These are phyloP conservation scores for Phoma herbarum DNA, from an alignment of 2,329 filamentous ascomycete species.

Conservation along the genomic window DNA sequence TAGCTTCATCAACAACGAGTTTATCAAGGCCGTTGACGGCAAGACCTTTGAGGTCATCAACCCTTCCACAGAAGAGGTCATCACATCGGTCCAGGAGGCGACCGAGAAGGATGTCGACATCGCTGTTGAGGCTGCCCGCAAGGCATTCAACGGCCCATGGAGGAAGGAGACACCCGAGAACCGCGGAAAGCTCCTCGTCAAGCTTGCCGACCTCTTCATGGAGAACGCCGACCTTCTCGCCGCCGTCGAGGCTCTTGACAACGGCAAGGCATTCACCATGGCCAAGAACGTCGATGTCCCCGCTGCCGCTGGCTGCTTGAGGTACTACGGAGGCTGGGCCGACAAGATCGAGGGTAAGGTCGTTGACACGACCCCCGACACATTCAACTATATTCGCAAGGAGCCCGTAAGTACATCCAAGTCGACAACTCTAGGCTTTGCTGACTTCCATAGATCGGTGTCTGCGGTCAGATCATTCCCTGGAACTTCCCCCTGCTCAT, in stretches of 20 bases:
- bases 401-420: conserved; percentile 67
- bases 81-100: conserved; percentile 82
- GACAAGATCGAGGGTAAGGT: conserved; percentile 93
- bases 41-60: conserved; percentile 94
- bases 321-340: conserved; percentile 90
- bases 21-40: conserved; percentile 82
- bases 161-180: conserved; percentile 71
- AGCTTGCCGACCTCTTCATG: conserved; percentile 82
- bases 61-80: conserved; percentile 83
- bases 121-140: conserved; percentile 84
- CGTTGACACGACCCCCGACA: conserved; percentile 78
- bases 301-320: conserved; percentile 73
- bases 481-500: conserved; percentile 89
- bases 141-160: conserved; percentile 82
- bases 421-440: neutral
- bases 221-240: conserved; percentile 79
- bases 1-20: conserved; percentile 94
- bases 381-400: conserved; percentile 82
- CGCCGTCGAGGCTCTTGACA: conserved; percentile 85
- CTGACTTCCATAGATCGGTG: conserved; percentile 65
- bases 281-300: conserved; percentile 75
- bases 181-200: conserved; percentile 74
- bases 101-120: conserved; percentile 85
- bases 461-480: conserved; percentile 87
- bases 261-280: conserved; percentile 82